phyloP scores from a whole-genome alignment of 305 asterid genomes.

The Solanum aculeatissimum region DNA sequence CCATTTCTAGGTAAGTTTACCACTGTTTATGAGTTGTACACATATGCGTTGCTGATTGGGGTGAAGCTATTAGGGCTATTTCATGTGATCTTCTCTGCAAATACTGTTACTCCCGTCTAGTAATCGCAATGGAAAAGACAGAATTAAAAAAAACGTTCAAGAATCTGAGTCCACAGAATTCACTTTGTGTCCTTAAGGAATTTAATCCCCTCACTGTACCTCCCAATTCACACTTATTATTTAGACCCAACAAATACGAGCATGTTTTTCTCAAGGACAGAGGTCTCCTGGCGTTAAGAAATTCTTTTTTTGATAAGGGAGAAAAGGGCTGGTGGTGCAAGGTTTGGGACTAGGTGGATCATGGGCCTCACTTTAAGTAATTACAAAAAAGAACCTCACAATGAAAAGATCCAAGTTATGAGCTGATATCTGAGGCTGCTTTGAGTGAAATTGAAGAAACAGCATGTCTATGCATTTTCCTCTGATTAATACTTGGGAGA shows the following conservation, averaged over 20 bases:
- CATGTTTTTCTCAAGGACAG: neutral
- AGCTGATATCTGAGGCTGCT: neutral
- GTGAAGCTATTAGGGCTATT: neutral
- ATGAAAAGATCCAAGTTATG: neutral
- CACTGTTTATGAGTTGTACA: neutral
- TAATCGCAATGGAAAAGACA: too few relatives aligned
- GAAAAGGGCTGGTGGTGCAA: neutral
- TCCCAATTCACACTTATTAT: too few relatives aligned
- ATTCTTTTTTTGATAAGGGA: neutral
- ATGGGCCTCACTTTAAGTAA: neutral
- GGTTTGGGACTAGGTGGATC: neutral
- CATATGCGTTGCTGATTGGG: neutral
- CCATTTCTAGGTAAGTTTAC: constrained; percentile 59
- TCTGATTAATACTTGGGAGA: neutral
- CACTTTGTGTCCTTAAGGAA: too few relatives aligned
- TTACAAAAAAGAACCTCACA: neutral
- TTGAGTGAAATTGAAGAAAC: neutral
- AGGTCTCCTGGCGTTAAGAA: neutral
- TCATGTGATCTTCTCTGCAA: neutral
- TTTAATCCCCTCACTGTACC: too few relatives aligned
- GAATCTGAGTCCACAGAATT: too few relatives aligned
- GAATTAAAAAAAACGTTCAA: too few relatives aligned
- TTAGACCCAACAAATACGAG: too few relatives aligned
- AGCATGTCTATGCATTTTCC: neutral
- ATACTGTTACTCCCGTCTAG: too few relatives aligned